Evolutionary conservation across 2,329 filamentous ascomycete species (phyloP).

Genomic region (Talaromyces funiculosus): DNA sequence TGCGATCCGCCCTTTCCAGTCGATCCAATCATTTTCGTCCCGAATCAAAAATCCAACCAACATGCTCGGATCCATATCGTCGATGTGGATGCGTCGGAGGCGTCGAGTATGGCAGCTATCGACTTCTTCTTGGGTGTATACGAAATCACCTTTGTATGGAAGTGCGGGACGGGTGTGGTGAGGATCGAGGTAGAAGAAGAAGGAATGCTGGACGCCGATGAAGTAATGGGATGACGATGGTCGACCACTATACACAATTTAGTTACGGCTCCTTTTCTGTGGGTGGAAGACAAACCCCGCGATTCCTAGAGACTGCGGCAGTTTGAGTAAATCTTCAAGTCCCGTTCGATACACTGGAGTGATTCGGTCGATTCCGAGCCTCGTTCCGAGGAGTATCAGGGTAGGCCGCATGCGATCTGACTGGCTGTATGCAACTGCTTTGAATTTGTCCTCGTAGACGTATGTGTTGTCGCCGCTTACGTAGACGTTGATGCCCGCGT

Average conservation of each 20-base stretch:
- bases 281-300: constrained; percentile 60
- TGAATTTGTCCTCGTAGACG: constrained; percentile 85
- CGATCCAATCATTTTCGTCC: constrained; percentile 73
- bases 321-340: constrained; percentile 75
- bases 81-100: constrained; percentile 72
- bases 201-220: constrained; percentile 64
- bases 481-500: constrained; percentile 69
- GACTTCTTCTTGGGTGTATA: constrained; percentile 64
- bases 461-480: constrained; percentile 85
- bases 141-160: constrained; percentile 52
- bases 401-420: constrained; percentile 70
- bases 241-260: constrained; percentile 59
- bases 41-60: constrained; percentile 85
- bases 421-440: constrained; percentile 66
- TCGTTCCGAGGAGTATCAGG: constrained; percentile 78
- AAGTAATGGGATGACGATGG: constrained; percentile 85
- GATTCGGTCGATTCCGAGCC: constrained; percentile 88
- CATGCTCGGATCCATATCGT: constrained; percentile 98
- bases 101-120: constrained; percentile 82
- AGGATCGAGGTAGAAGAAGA: constrained; percentile 92
- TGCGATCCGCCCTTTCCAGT: constrained; percentile 72
- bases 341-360: constrained; percentile 94
- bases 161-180: constrained; percentile 76
- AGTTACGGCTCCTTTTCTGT: constrained; percentile 3
- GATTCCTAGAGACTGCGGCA: constrained; percentile 90